These are phyloP conservation scores for Casaregolazyma lundiana DNA, from an alignment of 1,139 yeast genomes.

Conservation along the genomic window DNA sequence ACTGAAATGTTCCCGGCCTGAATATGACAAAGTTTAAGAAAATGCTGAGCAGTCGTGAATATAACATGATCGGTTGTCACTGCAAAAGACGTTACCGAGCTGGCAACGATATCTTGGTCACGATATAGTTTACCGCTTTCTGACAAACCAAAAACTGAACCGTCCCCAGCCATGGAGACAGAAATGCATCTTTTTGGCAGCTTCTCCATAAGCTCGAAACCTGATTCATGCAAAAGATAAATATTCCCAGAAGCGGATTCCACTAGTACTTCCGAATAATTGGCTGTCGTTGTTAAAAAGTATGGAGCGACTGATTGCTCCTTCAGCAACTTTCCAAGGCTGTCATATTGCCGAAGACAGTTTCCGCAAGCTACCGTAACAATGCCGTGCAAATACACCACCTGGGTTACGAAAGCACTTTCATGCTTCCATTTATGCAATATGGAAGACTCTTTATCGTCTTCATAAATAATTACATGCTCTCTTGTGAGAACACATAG, in stretches of 20 bases:
- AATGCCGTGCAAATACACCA: constrained; percentile 7
- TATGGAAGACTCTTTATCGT: constrained; percentile 2
- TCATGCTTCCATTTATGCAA: constrained; percentile 6
- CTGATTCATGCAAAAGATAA: constrained; percentile 33
- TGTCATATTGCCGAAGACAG: constrained; percentile 2
- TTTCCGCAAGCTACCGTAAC: constrained; percentile 1
- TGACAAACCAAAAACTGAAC: constrained; percentile 65
- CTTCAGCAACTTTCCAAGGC: constrained; percentile 26
- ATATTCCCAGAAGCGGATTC: constrained; percentile 66
- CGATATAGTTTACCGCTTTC: constrained; percentile 70
- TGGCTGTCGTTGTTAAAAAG: constrained; percentile 52
- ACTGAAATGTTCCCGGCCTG: constrained; percentile 34
- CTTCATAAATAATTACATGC: constrained; percentile 6
- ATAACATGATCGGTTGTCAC: constrained; percentile 69
- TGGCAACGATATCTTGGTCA: constrained; percentile 56
- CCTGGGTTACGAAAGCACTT: constrained; percentile 2
- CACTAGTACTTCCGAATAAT: constrained; percentile 48
- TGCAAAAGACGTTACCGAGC: constrained; percentile 78
- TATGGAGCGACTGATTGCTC: constrained; percentile 42
- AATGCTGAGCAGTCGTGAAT: constrained; percentile 85
- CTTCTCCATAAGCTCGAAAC: constrained; percentile 38
- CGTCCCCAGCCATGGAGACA: constrained; percentile 35
- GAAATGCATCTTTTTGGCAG: constrained; percentile 72
- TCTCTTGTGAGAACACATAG: constrained; percentile 5
- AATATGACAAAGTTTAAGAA: constrained; percentile 77